A percentile compares a stretch with the other conserved stretches of the same genome.
Evolutionary conservation across 106 monocot species (phyloP).

Genomic region (Phalaenopsis aphrodite): DNA sequence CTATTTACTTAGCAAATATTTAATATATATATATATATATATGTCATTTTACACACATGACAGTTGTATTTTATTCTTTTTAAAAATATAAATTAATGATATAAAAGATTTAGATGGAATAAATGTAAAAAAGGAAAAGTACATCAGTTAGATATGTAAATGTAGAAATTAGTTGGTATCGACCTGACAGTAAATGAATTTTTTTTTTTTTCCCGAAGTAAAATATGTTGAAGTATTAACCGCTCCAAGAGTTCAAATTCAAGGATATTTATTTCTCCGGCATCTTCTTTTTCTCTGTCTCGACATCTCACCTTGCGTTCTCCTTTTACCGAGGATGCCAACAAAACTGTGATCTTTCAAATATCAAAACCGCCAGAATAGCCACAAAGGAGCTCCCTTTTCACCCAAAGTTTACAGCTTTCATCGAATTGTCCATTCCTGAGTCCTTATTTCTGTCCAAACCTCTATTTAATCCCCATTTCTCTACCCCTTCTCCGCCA

Average conservation of each 20-base stretch:
- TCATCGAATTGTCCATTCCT: neutral
- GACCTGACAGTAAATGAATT: too few relatives aligned
- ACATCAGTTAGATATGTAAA: too few relatives aligned
- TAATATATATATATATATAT: too few relatives aligned
- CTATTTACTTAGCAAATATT: too few relatives aligned
- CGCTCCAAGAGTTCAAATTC: neutral
- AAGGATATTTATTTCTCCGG: neutral
- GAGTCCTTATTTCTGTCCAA: neutral
- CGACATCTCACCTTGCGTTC: neutral
- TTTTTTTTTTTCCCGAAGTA: too few relatives aligned
- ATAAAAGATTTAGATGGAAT: too few relatives aligned
- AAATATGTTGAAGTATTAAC: neutral
- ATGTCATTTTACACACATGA: too few relatives aligned
- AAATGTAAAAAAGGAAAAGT: too few relatives aligned
- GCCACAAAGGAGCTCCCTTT: neutral
- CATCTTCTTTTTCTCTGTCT: neutral
- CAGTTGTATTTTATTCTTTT: too few relatives aligned
- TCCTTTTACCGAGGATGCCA: slow-evolving; percentile 1
- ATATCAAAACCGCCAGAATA: neutral
- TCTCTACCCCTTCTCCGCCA: neutral
- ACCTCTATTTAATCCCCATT: slow-evolving; percentile 4
- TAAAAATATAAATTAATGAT: too few relatives aligned
- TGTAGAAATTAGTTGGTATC: too few relatives aligned
- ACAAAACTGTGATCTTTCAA: neutral
- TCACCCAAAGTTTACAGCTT: neutral